A percentile compares a stretch with the other conserved stretches of the same genome.
Conservation (phyloP, 495 filamentous ascomycete species). For the Aspergillus saccharolyticus region DNA sequence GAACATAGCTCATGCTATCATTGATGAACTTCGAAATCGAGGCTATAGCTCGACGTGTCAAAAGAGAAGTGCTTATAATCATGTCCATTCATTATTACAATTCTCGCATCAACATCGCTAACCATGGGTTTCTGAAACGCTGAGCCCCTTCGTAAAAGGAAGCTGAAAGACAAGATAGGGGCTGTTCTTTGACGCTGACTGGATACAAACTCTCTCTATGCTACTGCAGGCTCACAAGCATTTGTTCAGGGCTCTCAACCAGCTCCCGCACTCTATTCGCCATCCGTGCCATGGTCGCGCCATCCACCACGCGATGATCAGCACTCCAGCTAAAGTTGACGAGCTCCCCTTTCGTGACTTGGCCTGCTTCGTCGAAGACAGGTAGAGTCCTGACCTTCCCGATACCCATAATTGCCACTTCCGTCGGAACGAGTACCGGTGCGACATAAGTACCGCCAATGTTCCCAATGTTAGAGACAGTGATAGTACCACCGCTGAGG, state of each 20-base stretch:
- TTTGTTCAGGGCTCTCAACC: conserved; percentile 77
- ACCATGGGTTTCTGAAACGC: too few relatives aligned
- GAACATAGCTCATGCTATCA: too few relatives aligned
- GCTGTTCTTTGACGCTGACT: too few relatives aligned
- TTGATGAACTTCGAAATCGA: too few relatives aligned
- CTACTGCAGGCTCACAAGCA: conserved; percentile 58
- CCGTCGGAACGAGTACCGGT: conserved; percentile 81
- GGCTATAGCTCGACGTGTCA: too few relatives aligned
- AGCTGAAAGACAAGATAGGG: too few relatives aligned
- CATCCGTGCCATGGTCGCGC: conserved; percentile 86
- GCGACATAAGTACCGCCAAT: conserved; percentile 90
- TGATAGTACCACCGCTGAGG: conserved; percentile 83
- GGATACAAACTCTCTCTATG: background rate
- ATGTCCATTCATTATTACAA: too few relatives aligned
- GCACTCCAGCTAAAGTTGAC: conserved; percentile 95
- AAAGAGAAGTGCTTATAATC: too few relatives aligned
- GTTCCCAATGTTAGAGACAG: conserved; percentile 94
- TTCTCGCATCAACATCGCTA: too few relatives aligned
- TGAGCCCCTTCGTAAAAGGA: too few relatives aligned
- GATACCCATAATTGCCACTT: conserved; percentile 89
- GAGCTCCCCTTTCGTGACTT: conserved; percentile 84
- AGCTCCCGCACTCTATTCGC: conserved; percentile 70
- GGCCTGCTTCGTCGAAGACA: conserved; percentile 73
- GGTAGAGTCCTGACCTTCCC: conserved; percentile 69
- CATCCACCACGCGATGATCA: conserved; percentile 92